A percentile compares a stretch with the other conserved stretches of the same genome.
These are phyloP conservation scores for Dictyostelium brefeldianum DNA, from an alignment of 78 protist species.

Conservation along the genomic window DNA sequence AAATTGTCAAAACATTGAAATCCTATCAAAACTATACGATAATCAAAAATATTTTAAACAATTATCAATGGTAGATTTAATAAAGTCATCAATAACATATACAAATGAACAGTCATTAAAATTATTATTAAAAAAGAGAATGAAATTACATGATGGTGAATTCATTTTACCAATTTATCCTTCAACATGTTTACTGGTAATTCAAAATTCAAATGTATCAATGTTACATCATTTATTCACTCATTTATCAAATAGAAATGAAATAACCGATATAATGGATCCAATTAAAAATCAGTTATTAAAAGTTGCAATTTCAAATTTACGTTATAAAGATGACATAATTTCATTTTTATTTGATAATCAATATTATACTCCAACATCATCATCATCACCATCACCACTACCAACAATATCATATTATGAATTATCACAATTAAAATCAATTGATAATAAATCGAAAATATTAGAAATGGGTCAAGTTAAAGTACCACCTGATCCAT, in stretches of 20 bases:
- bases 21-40: too few species aligned
- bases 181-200: neutral
- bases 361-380: too few species aligned
- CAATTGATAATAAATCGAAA: neutral
- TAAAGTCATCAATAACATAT: neutral
- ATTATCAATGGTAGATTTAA: neutral
- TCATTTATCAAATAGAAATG: neutral
- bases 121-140: neutral
- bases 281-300: neutral
- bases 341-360: neutral
- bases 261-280: neutral
- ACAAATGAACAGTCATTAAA: neutral
- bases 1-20: too few species aligned
- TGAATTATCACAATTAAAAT: neutral
- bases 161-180: neutral
- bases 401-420: neutral
- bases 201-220: neutral
- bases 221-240: neutral
- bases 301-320: neutral
- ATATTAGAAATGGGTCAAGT: neutral
- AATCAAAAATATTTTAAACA: neutral
- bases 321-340: neutral
- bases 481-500: neutral
- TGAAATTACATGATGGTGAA: neutral
- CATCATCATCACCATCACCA: too few species aligned